Evolutionary conservation across 345 rosid species (phyloP), one percentile per base, ranked within the genome.

Genomic region (Populus deltoides): DNA sequence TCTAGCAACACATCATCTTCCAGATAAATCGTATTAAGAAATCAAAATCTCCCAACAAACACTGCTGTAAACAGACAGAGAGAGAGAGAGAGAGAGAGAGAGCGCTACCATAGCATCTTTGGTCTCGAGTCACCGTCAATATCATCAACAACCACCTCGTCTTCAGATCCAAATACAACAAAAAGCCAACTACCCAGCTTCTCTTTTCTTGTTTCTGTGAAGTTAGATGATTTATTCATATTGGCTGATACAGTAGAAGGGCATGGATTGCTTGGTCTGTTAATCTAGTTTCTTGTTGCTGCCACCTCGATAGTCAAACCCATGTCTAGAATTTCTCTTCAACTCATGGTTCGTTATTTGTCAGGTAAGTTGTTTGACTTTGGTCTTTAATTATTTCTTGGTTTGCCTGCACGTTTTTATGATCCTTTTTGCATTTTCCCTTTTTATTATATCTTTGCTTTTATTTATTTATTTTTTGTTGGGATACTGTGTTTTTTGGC

Each of bases 301-400:
- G 75, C 53, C 9, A 53, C 74, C n/a, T 31, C 66, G 18, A 47
- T 13, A 31, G 11, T 79, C 53, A 71, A 61, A 80, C 85, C 82
- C 89, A 87, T 91, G 90, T 83, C 90, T 70, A 82, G 86, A 77
- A 80, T 66, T 89, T 75, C 77, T 17, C 78, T 73, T 79, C 77
- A 76, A 36, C 61, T 77, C 76, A 74, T 81, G 83, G 70, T 74
- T 84, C 87, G 87, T 72, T 82, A 72, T 43, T 70, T 85, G 65
- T 81, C 92, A 65, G 94, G 97, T 91, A 68, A 80, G 80, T 59
- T 81, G 68, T 72, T 68, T 75, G 35, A 25, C 49, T 82, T 72
- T 68, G 65, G 39, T 35, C 35, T 41, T 9, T 7, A 38, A 16
- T 49, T 61, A 9, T 4, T 35, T 68, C 43, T 47, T 29, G 55